Evolutionary conservation across 768 basidiomycete genomes (phyloP), one percentile per base, ranked within the genome.

Genomic region (Holtermannia corniformis): DNA sequence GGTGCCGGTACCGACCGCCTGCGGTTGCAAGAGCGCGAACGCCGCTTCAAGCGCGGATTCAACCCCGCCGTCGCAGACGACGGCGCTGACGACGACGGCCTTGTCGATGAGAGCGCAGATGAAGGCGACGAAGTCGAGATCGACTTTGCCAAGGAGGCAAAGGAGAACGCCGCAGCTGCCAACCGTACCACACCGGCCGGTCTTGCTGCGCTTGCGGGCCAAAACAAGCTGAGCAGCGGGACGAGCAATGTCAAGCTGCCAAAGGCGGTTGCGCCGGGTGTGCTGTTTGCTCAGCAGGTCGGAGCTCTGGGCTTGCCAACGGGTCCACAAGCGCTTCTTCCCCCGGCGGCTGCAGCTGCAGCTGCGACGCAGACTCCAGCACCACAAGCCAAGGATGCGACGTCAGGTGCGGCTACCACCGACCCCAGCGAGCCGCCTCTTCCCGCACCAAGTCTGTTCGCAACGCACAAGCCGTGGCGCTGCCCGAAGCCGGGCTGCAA

Each of bases 401-500:
- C 49, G 14, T 25, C 55, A 11, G 4, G 44, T 51, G 52, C 48
- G 22, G 50, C 52, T 28, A n/a, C 44, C 21, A 41, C 41, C 11
- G 49, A 46, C 37, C 54, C 22, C 28, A 44, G 14, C 48, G 63
- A 63, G 25, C 45, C 58, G 26, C 51, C 56, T 25, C 50, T 65
- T 20, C 67, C 68, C 20, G 58, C 59, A 43, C 70, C 70, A 12
- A 67, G 65, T 47, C 50, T 66, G 22, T 72, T 72, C 55, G 59
- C 68, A 1, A 66, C 63, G 32, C 62, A 68, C 49, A 68, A 63
- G 49, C 73, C 72, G 7, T 74, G 69, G 66, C 56, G 82, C 44
- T 96, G 91, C 76, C 91, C 91, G 10, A 92, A 92, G 71, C 82
- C 87, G 0, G 89, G 90, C 59, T 96, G 91, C 77, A 89, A 87